Base-by-base conservation (phyloP, 1,139 yeast species). In the Diutina catenulata region DNA sequence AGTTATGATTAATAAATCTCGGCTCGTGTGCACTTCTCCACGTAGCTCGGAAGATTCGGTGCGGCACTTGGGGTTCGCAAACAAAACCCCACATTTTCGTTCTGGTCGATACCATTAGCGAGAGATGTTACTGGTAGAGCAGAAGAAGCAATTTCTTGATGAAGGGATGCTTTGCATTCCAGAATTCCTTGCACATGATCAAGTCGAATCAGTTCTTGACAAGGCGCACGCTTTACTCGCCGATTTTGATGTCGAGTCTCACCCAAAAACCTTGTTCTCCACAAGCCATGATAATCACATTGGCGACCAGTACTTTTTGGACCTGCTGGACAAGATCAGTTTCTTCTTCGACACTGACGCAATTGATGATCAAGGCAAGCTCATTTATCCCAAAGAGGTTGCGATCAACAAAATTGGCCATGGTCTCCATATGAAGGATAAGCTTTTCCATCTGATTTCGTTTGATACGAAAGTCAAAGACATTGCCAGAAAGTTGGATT, bases 351-450 rank as follows among this genome's bases (percentile, higher is more conserved):
- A 82, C 47, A 74, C 74, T 4, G 86, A 74, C 48, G 87, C 93
- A 0, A 70, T 80, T 47, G 73, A 72, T 46, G 62, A 55, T 4
- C 37, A 51, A 2, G 81, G 81, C 4, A 49, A 66, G 15, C 60
- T 82, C 45, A 53, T 52, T 29, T 70, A 64, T 49, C 74, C 80
- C 10, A 66, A 76, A 44, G 68, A 68, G 23, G 58, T 58, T 43
- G 74, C 91, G 2, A 68, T 82, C 50, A 82, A 82, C 56, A 82
- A 82, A 56, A 76, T 82, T 32, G 94, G 94, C 6, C 94, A 82
- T 51, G 86, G 83, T 0, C 55, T 82, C 28, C 94, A 82, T 49
- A 64, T 70, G 51, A 49, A 56, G 29, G 76, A 77, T 43, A 57
- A 61, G 0, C 51, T 54, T 10, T 82, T 77, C 47, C 53, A 55